Percentiles rank a stretch among this genome's conserved stretches.
These are phyloP conservation scores for Naganishia liquefaciens DNA, from an alignment of 1,284 basidiomycete genomes.

Conservation along the genomic window DNA sequence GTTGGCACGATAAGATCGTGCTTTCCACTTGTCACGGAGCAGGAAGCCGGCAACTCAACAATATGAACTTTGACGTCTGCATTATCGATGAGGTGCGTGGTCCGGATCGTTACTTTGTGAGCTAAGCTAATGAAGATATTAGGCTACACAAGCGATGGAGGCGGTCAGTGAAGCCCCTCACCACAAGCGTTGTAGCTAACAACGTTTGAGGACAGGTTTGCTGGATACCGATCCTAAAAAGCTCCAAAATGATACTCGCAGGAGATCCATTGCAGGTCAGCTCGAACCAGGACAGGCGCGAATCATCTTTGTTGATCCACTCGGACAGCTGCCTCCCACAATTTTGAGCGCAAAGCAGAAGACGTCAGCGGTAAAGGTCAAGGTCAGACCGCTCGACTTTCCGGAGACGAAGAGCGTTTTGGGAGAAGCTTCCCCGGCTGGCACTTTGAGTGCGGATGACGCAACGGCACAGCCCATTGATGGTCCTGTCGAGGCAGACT, in stretches of 20 bases:
- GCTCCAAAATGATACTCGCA: constrained; percentile 80
- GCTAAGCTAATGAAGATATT: background rate
- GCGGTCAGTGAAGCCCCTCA: constrained; percentile 61
- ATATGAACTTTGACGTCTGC: constrained; percentile 80
- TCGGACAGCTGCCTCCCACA: constrained; percentile 74
- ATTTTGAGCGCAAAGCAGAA: constrained; percentile 64
- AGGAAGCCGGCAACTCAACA: constrained; percentile 73
- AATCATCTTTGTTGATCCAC: background rate
- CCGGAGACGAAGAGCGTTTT: background rate
- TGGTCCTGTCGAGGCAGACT: background rate
- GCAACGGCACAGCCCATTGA: background rate
- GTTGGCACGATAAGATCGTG: constrained; percentile 63
- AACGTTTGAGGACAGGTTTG: constrained; percentile 64
- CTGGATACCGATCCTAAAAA: constrained; percentile 91
- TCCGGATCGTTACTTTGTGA: background rate
- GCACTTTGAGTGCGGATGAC: too few relatives aligned
- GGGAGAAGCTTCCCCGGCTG: too few relatives aligned
- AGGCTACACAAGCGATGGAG: constrained; percentile 91
- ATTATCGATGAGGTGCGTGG: constrained; percentile 77
- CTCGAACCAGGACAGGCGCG: background rate
- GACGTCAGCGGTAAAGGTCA: constrained; percentile 28
- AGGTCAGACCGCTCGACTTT: constrained; percentile 27
- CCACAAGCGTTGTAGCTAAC: background rate
- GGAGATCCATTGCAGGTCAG: constrained; percentile 78
- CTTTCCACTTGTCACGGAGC: constrained; percentile 90